These are phyloP conservation scores for Galerina marginata DNA, from an alignment of 768 basidiomycete genomes.

Conservation along the genomic window DNA sequence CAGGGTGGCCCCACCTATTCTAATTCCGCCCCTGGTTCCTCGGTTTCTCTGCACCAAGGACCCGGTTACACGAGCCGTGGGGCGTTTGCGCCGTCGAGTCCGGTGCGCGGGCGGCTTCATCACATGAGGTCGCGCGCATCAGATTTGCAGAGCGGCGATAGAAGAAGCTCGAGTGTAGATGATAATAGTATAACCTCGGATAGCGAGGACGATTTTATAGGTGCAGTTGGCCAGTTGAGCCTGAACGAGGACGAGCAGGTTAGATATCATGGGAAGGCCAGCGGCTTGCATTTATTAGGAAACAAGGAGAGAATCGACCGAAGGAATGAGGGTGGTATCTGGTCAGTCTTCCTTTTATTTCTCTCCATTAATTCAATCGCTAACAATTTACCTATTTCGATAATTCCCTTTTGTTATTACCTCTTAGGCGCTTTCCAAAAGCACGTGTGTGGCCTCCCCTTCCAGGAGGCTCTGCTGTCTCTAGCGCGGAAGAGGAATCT, in stretches of 20 bases:
- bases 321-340: constrained; percentile 78
- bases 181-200: constrained; percentile 38
- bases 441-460: constrained; percentile 88
- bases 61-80: constrained; percentile 6
- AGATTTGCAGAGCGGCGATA: constrained; percentile 18
- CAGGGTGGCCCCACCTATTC: constrained; percentile 14
- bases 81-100: constrained; percentile 18
- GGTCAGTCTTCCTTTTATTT: constrained; percentile 45
- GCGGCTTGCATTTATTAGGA: constrained; percentile 77
- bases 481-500: constrained; percentile 42
- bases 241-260: constrained; percentile 88
- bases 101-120: constrained; percentile 14
- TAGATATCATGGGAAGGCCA: constrained; percentile 85
- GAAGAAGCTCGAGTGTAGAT: constrained; percentile 41
- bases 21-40: constrained; percentile 28
- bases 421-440: constrained; percentile 76
- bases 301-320: constrained; percentile 63
- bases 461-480: constrained; percentile 36
- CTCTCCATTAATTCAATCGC: neutral
- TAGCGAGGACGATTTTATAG: constrained; percentile 52
- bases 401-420: constrained; percentile 5
- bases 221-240: constrained; percentile 85
- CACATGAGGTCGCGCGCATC: constrained; percentile 6
- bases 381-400: constrained; percentile 7
- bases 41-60: constrained; percentile 25